Percentiles rank a stretch among this genome's conserved stretches.
Evolutionary conservation across 2,329 filamentous ascomycete species (phyloP).

Genomic region (Whalleya microplaca): DNA sequence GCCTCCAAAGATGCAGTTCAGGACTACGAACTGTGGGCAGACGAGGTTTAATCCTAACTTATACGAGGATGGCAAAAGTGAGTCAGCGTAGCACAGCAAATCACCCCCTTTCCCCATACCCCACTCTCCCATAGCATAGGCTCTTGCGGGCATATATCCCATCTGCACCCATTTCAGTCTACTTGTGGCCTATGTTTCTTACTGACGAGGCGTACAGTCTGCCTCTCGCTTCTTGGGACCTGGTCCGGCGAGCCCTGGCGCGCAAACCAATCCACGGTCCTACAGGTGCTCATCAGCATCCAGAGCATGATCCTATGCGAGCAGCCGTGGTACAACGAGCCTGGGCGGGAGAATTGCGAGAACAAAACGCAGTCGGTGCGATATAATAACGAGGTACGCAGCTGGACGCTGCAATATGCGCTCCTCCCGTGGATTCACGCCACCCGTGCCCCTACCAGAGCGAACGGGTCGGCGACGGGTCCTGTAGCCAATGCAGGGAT

Average conservation of each 20-base stretch:
- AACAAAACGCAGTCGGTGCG: constrained; percentile 22
- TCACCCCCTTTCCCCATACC: neutral
- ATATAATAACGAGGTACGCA: constrained; percentile 38
- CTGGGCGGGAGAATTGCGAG: constrained; percentile 39
- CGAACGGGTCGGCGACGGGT: neutral
- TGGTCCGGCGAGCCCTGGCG: constrained; percentile 54
- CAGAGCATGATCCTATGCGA: constrained; percentile 61
- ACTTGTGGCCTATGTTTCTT: neutral
- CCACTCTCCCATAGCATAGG: neutral
- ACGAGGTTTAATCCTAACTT: constrained; percentile 56
- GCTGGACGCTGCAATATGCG: constrained; percentile 35
- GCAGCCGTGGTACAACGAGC: constrained; percentile 59
- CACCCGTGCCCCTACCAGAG: neutral
- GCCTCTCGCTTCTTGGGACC: constrained; percentile 53
- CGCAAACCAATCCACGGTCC: constrained; percentile 49
- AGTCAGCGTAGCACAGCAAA: constrained; percentile 9
- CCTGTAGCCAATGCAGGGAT: neutral
- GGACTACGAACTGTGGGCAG: constrained; percentile 47
- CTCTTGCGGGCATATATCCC: constrained; percentile 3
- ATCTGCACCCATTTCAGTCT: neutral
- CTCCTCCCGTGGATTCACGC: constrained; percentile 31
- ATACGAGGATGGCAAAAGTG: constrained; percentile 52
- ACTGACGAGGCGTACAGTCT: constrained; percentile 39
- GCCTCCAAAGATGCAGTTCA: constrained; percentile 48
- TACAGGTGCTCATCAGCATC: constrained; percentile 58